Base-by-base conservation (phyloP, 805 yeast species). In the Spathaspora girioi region DNA sequence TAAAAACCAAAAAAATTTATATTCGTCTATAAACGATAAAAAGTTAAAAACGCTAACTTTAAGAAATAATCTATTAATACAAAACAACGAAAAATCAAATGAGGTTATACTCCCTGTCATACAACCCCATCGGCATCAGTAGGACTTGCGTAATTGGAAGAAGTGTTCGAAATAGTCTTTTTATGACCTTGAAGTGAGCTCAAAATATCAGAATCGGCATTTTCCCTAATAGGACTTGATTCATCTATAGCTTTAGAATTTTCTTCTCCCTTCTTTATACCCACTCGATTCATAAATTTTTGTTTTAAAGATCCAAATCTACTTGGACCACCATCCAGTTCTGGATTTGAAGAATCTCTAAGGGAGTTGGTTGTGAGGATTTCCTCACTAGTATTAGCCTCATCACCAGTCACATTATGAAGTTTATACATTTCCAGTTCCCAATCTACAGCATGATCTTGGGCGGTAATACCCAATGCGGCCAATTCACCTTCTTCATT, bases 391-490 rank as follows among this genome's bases (percentile, higher is more conserved):
- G 32, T 19, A 14, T 42, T 23, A 15, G 17, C 27, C 7, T 15
- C 23, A 19, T 42, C 44, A 42, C 55, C 54, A 49, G 61, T 50
- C 5, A 60, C 40, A 23, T 71, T 76, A 50, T 71, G 71, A 56
- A 80, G 65, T 46, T 74, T 73, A 63, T 75, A 76, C 80, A 85
- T 80, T 62, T 86, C 86, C 43, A 76, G 69, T 56, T 86, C 91
- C 91, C 94, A 84, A 62, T 87, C 78, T 43, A 75, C 79, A 57
- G 83, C 80, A 66, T 89, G 96, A 55, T 89, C 89, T 61, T 82
- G 85, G 3, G 96, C 96, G n/a, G 91, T 89, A 14, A 74, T 64
- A 53, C 96, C 96, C 54, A 89, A 76, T 2, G 92, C 96, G 41
- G 83, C 62, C 53, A 89, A 74, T 65, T 84, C 89, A 38, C 62